These are phyloP conservation scores for Pseudogymnoascus sp. DNA, from an alignment of 2,329 filamentous ascomycete genomes.

Conservation along the genomic window DNA sequence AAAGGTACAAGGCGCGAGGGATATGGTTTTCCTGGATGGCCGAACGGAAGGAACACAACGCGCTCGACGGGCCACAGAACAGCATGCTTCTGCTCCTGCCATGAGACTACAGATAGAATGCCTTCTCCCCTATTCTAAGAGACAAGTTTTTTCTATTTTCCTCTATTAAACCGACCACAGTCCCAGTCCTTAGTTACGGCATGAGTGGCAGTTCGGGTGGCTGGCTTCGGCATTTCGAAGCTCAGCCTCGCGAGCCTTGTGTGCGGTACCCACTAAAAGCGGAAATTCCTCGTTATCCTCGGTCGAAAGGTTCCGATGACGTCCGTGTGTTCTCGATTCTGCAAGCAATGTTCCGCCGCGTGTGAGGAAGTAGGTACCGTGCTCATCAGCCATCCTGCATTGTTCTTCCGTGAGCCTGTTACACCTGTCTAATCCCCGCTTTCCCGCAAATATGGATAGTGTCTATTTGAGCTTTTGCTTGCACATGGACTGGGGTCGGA, in stretches of 20 bases:
- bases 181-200: neutral
- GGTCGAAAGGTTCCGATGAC: conserved; percentile 7
- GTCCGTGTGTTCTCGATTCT: neutral
- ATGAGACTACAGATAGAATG: neutral
- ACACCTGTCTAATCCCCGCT: neutral
- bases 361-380: neutral
- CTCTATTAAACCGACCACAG: neutral
- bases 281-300: conserved; percentile 4
- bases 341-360: neutral
- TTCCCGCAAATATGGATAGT: conserved; percentile 5
- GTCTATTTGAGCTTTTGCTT: neutral
- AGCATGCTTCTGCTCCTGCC: neutral
- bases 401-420: neutral
- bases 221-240: conserved; percentile 2
- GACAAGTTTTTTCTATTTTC: neutral
- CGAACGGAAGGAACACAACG: neutral
- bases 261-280: conserved; percentile 7
- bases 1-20: neutral
- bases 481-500: neutral
- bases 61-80: neutral
- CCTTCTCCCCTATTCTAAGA: neutral
- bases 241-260: conserved; percentile 5
- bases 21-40: neutral
- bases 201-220: neutral
- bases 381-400: neutral